Percentiles rank a stretch among this genome's conserved stretches.
phyloP scores from a whole-genome alignment of 257 asterid genomes.

The Solanum commersonii region DNA sequence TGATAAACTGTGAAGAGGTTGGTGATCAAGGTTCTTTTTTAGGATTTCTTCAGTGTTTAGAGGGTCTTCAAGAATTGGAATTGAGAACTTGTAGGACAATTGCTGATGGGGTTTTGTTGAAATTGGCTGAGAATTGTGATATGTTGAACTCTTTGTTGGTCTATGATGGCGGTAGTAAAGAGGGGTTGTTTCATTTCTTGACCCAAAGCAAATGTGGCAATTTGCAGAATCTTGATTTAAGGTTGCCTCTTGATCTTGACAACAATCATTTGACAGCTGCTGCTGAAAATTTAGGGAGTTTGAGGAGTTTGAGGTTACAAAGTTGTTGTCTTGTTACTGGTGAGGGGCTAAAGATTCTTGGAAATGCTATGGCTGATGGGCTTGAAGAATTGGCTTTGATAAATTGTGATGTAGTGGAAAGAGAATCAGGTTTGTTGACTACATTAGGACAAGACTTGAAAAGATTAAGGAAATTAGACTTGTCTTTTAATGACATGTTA shows the following conservation, averaged over 20 bases:
- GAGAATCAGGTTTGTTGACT: slow-evolving; percentile 55
- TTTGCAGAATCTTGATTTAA: slow-evolving; percentile 43
- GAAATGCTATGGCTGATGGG: slow-evolving; percentile 14
- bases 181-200: slow-evolving; percentile 56
- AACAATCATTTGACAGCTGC: slow-evolving; percentile 52
- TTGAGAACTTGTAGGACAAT: slow-evolving; percentile 50
- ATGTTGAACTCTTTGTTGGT: slow-evolving; percentile 41
- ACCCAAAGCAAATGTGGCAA: slow-evolving; percentile 22
- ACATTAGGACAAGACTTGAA: slow-evolving; percentile 56
- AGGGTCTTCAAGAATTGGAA: slow-evolving; percentile 43
- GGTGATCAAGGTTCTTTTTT: slow-evolving; percentile 52
- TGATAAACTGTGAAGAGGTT: slow-evolving; percentile 53
- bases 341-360: slow-evolving; percentile 49
- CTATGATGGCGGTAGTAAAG: slow-evolving; percentile 67
- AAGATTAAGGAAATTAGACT: slow-evolving; percentile 49
- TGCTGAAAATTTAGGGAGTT: slow-evolving; percentile 40
- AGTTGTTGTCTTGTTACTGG: slow-evolving; percentile 68
- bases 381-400: slow-evolving; percentile 59
- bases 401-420: slow-evolving; percentile 56
- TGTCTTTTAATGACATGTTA: slow-evolving; percentile 65
- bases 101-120: slow-evolving; percentile 39
- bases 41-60: slow-evolving; percentile 15
- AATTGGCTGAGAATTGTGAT: slow-evolving; percentile 27
- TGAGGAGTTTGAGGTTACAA: slow-evolving; percentile 47
- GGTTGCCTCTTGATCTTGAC: slow-evolving; percentile 75